Conservation (phyloP, 2,329 filamentous ascomycete species). For the Paecilomyces sp. region DNA sequence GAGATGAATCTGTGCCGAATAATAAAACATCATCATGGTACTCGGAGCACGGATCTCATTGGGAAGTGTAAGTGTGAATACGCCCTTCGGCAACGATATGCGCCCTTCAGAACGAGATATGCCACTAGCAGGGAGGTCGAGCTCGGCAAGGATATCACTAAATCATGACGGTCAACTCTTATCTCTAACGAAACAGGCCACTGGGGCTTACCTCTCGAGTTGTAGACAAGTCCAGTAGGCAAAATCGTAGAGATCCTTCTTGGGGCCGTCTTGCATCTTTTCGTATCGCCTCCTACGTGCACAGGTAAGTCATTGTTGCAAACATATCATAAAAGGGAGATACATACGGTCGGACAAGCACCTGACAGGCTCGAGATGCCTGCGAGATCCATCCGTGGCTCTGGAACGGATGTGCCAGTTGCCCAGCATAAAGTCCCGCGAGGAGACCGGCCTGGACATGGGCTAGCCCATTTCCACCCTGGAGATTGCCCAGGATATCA, state of each 20-base stretch:
- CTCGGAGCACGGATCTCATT: slow-evolving; percentile 25
- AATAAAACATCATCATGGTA: slow-evolving; percentile 47
- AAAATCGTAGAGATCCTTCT: slow-evolving; percentile 60
- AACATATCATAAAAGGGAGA: slow-evolving; percentile 5
- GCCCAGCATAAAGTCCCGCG: slow-evolving; percentile 81
- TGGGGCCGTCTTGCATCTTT: slow-evolving; percentile 18
- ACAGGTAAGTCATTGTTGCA: slow-evolving; percentile 4
- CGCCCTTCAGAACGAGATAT: slow-evolving; percentile 50
- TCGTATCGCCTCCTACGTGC: slow-evolving; percentile 25
- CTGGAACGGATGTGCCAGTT: slow-evolving; percentile 77
- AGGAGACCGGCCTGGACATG: slow-evolving; percentile 81
- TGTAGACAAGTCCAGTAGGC: slow-evolving; percentile 93
- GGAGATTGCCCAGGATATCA: slow-evolving; percentile 75
- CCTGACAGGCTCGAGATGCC: slow-evolving; percentile 55
- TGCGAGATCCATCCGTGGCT: slow-evolving; percentile 67
- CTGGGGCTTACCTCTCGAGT: slow-evolving; percentile 63
- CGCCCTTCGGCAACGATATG: slow-evolving; percentile 33
- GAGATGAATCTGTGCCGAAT: slow-evolving; percentile 55
- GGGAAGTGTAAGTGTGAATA: slow-evolving; percentile 23
- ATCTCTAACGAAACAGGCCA: background rate
- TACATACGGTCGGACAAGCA: slow-evolving; percentile 68
- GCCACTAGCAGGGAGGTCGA: slow-evolving; percentile 57
- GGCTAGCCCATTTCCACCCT: slow-evolving; percentile 70
- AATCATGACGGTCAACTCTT: slow-evolving; percentile 2
- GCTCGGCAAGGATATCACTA: slow-evolving; percentile 85